Conservation (phyloP, 306 rosid species). For the Spatholobus suberectus region DNA sequence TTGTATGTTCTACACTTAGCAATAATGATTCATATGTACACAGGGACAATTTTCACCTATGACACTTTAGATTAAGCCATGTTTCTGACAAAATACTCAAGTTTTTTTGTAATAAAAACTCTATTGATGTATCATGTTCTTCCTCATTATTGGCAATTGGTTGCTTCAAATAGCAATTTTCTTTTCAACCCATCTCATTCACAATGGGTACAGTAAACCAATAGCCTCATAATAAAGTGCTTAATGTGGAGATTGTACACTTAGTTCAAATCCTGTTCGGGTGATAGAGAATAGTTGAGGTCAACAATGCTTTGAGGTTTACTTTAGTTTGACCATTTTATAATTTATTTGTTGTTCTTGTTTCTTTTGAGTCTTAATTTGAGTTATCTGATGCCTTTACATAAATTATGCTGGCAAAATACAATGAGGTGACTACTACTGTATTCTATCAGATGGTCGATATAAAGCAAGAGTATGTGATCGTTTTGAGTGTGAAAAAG, state of each 20-base stretch:
- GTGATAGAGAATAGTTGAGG: slow-evolving; percentile 55
- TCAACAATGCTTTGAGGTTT: slow-evolving; percentile 49
- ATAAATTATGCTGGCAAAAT: slow-evolving; percentile 51
- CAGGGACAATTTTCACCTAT: too few species aligned
- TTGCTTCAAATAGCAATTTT: slow-evolving; percentile 47
- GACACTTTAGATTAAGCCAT: too few species aligned
- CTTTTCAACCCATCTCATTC: slow-evolving; percentile 24
- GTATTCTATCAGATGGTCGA: too few species aligned
- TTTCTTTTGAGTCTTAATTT: slow-evolving; percentile 33
- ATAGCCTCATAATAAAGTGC: slow-evolving; percentile 52
- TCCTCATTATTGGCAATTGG: slow-evolving; percentile 38
- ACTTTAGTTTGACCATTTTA: slow-evolving; percentile 55
- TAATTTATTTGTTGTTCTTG: slow-evolving; percentile 44
- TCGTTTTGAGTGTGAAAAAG: too few species aligned
- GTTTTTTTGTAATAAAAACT: too few species aligned
- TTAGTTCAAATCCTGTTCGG: slow-evolving; percentile 45
- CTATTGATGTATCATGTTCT: too few species aligned
- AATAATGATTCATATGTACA: too few species aligned
- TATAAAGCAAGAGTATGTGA: too few species aligned
- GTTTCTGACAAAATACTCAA: too few species aligned
- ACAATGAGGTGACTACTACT: slow-evolving; percentile 53
- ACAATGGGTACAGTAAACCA: slow-evolving; percentile 44
- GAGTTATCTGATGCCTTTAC: slow-evolving; percentile 46
- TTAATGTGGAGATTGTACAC: slow-evolving; percentile 54
- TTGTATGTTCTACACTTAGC: too few species aligned